Evolutionary conservation across 345 rosid genomes (phyloP).

Genomic region (Capsella bursapastoris): DNA sequence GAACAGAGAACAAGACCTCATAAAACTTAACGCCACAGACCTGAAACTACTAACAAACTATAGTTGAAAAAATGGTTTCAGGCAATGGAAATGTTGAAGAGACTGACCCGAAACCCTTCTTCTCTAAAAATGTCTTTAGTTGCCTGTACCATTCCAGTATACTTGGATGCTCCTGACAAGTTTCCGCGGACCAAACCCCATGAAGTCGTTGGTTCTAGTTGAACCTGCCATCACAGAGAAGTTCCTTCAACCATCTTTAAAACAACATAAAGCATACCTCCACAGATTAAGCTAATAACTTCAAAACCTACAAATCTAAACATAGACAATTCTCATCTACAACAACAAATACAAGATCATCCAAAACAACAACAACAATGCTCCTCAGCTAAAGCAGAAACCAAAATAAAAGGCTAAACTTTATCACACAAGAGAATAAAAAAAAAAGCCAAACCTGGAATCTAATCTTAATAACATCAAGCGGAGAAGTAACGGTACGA

Average conservation of each 20-base stretch:
- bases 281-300: not conserved
- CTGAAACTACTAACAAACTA: not conserved
- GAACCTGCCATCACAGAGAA: conserved; percentile 63
- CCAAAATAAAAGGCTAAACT: conserved; percentile 3
- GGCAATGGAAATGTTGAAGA: not conserved
- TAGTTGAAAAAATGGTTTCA: not conserved
- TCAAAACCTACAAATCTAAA: conserved; percentile 25
- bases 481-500: conserved; percentile 93
- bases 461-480: conserved; percentile 96
- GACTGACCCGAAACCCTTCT: conserved; percentile 84
- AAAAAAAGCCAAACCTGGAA: conserved; percentile 64
- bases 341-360: not conserved
- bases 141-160: conserved; percentile 92
- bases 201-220: conserved; percentile 85
- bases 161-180: conserved; percentile 65
- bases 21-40: not conserved
- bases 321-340: not conserved
- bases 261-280: not conserved
- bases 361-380: not conserved
- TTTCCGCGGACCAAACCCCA: conserved; percentile 67
- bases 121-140: conserved; percentile 87
- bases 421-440: conserved; percentile 10
- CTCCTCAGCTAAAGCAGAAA: conserved; percentile 1
- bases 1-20: conserved; percentile 5
- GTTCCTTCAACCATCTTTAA: not conserved